Evolutionary conservation across 2,329 filamentous ascomycete genomes (phyloP), one percentile per base, ranked within the genome.

Genomic region (Cadophora luteo-olivacea): DNA sequence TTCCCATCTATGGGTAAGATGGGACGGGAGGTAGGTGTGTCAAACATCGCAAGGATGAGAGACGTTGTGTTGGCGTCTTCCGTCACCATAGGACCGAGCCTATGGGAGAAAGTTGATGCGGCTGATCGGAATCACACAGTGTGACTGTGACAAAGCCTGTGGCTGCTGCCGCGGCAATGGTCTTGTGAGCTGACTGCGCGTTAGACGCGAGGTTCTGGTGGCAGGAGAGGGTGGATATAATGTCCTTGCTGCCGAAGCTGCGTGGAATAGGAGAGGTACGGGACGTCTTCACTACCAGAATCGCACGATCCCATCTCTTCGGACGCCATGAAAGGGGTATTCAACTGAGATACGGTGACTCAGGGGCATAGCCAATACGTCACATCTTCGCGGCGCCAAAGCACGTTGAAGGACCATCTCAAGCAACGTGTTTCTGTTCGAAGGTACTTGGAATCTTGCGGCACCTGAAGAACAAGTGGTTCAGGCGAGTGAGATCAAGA

Each of bases 41-140:
- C 65, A 73, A 65, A 69, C 71, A 75, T 72, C 73, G 57, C 64
- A 49, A 67, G 66, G 72, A 73, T 73, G 69, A 68, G 55, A 73
- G 69, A 75, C 75, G 66, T 61, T 72, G 69, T 76, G 73, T 76
- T 72, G 76, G 77, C 77, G 77, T 73, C 76, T 73, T 75, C 72
- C 75, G 72, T 77, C 75, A 76, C 74, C 70, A 64, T 66, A 69
- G 73, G 75, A 69, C 71, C 29, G 55, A 70, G 70, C 77, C 72
- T 71, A 69, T 81, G 82, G 83, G 84, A 86, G 86, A 86, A 85
- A 84, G 89, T 85, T 91, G 80, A 91, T 87, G 83, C 86, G 87
- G 85, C 84, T 87, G 87, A 86, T 87, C 86, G 78, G 81, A 84
- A 84, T 82, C 82, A 80, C 79, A 79, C 79, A 66, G 82, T 83